Evolutionary conservation across 2,329 filamentous ascomycete species (phyloP).

Genomic region (Sporothrix pallida): DNA sequence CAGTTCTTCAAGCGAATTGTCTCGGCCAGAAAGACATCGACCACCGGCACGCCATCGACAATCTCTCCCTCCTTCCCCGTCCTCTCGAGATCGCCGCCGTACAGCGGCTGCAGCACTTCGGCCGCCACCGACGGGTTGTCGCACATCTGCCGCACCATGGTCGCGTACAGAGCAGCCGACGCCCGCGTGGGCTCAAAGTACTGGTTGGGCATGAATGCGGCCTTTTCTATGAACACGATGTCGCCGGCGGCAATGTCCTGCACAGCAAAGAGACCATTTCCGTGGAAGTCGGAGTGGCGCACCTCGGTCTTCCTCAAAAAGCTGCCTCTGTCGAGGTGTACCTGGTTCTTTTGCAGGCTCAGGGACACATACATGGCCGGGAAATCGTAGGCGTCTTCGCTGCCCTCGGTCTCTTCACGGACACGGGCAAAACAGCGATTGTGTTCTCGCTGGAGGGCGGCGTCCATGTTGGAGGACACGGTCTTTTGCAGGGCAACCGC

Average conservation of each 20-base stretch:
- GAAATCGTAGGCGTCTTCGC: constrained; percentile 42
- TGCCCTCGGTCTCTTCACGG: constrained; percentile 41
- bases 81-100: constrained; percentile 46
- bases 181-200: constrained; percentile 43
- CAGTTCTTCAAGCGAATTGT: constrained; percentile 51
- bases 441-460: constrained; percentile 40
- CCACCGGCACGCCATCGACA: constrained; percentile 46
- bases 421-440: constrained; percentile 40
- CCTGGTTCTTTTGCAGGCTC: constrained; percentile 24
- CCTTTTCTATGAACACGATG: constrained; percentile 52
- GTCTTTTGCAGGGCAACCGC: neutral
- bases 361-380: constrained; percentile 38
- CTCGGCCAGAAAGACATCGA: constrained; percentile 50
- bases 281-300: constrained; percentile 44
- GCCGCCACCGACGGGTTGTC: constrained; percentile 47
- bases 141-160: constrained; percentile 46
- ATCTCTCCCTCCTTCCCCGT: constrained; percentile 44
- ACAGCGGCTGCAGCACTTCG: constrained; percentile 39
- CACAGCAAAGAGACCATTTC: constrained; percentile 52
- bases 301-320: constrained; percentile 46
- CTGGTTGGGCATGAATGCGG: constrained; percentile 50
- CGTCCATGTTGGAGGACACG: constrained; percentile 15
- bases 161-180: constrained; percentile 24
- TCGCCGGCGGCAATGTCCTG: constrained; percentile 48
- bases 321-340: constrained; percentile 45